Evolutionary conservation across 768 basidiomycete genomes (phyloP).

Genomic region (Pisolithus sp.): DNA sequence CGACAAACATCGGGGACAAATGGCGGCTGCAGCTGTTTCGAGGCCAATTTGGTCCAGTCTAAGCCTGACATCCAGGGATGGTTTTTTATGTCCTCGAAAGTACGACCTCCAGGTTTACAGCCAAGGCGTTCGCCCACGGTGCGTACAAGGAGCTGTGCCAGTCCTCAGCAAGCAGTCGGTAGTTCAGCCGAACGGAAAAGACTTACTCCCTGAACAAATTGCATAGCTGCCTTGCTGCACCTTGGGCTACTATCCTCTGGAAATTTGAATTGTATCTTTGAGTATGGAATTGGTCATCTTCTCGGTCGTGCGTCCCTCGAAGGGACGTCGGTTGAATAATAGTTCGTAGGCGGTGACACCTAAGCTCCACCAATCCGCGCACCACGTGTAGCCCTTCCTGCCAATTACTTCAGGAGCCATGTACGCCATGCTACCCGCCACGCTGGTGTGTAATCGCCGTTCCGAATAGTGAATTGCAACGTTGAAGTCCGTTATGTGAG

Average conservation of each 20-base stretch:
- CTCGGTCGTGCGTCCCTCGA: constrained; percentile 84
- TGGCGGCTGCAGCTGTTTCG: constrained; percentile 66
- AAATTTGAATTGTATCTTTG: constrained; percentile 70
- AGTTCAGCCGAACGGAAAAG: not conserved
- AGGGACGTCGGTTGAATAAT: constrained; percentile 76
- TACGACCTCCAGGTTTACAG: constrained; percentile 62
- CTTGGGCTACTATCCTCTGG: constrained; percentile 59
- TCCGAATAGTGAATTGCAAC: constrained; percentile 98
- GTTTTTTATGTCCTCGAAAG: constrained; percentile 67
- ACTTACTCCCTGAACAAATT: constrained; percentile 63
- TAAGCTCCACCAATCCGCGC: constrained; percentile 94
- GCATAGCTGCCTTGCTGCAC: constrained; percentile 61
- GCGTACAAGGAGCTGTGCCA: constrained; percentile 71
- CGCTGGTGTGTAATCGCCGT: constrained; percentile 78
- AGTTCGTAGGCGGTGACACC: constrained; percentile 89
- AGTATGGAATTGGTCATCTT: constrained; percentile 84
- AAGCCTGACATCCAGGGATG: constrained; percentile 83
- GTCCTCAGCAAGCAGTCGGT: constrained; percentile 8
- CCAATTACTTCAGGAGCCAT: constrained; percentile 98
- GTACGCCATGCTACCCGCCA: constrained; percentile 98
- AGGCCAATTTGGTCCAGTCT: constrained; percentile 74
- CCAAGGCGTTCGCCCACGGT: constrained; percentile 75
- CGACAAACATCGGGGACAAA: constrained; percentile 88
- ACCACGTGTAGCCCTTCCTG: constrained; percentile 89
- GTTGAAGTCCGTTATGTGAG: constrained; percentile 97